Base-by-base conservation (phyloP, 495 filamentous ascomycete genomes). In the Penicillium paradoxum region DNA sequence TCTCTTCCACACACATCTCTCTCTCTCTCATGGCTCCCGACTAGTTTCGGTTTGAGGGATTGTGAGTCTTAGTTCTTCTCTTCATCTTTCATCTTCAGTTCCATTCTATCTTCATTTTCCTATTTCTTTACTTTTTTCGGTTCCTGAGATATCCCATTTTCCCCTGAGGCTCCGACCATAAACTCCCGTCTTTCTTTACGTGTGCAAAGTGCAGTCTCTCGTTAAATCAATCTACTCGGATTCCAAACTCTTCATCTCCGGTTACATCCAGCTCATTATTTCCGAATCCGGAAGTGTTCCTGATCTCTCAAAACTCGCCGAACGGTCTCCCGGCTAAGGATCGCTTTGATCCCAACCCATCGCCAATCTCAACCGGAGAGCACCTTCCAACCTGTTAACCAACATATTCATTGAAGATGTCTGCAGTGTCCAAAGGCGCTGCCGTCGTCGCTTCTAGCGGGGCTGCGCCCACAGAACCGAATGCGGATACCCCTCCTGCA, bases 1-100 rank as follows among this genome's bases (percentile, higher is more conserved):
- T 90, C 91, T 87, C 67, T 90, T 85, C 42, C 90, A 88, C 65
- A 85, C 85, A 71, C 43, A 29, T 46, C 48, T 36, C 55, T 25
- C 48, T 34, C 88, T 83, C 73, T 79, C 90, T 63, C 87, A 90
- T 76, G 87, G 85, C 78, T 90, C 34, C 34, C 34, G 34, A 55
- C 54, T 54, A 54, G 57, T 54, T 50, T 64, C 55, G 55, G 55
- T 22, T 49, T 46, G 42, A 51, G 49, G 56, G 49, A 45, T 42
- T 50, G 42, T 47, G 44, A 32, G 41, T 36, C n/a, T 51, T 22
- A 82, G 64, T 70, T 89, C 86, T 70, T 87, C 78, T 18, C 77
- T 71, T 47, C 49, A 78, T 72, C 50, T 74, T 33, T 19, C 80
- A 78, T 53, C 80, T 80, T 63, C 84, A 72, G 47, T 79, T 71